A percentile compares a stretch with the other conserved stretches of the same genome.
Evolutionary conservation across 2,329 filamentous ascomycete genomes (phyloP).

Genomic region (Ascocoryne sarcoides): DNA sequence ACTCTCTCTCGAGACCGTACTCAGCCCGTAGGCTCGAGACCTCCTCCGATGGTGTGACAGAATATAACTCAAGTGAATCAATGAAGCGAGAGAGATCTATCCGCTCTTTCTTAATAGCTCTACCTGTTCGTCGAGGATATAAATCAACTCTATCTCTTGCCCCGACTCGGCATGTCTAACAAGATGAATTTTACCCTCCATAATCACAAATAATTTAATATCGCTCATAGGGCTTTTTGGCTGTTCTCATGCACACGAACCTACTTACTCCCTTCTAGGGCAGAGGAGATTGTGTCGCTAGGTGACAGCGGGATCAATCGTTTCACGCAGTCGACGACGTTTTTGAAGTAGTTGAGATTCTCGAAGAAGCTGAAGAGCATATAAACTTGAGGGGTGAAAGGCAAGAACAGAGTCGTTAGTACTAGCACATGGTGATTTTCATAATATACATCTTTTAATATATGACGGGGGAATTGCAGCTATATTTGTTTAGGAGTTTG

Average conservation of each 20-base stretch:
- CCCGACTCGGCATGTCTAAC: too few relatives aligned
- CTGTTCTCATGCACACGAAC: too few relatives aligned
- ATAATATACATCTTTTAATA: too few relatives aligned
- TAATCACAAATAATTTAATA: too few relatives aligned
- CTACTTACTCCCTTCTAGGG: too few relatives aligned
- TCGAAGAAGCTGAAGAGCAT: constrained; percentile 33
- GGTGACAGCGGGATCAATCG: constrained; percentile 16
- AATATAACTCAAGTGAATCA: constrained; percentile 13
- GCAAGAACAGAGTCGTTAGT: too few relatives aligned
- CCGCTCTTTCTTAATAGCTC: constrained; percentile 10
- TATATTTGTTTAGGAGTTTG: too few relatives aligned
- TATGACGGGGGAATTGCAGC: too few relatives aligned
- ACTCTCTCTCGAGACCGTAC: constrained; percentile 12
- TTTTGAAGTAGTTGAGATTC: constrained; percentile 30
- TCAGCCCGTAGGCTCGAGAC: constrained; percentile 11
- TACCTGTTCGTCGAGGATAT: constrained; percentile 18
- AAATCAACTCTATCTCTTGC: constrained; percentile 18
- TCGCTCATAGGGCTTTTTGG: too few relatives aligned
- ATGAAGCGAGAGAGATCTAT: constrained; percentile 13
- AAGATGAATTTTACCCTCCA: too few relatives aligned
- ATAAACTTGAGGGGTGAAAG: too few relatives aligned
- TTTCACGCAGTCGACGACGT: constrained; percentile 24
- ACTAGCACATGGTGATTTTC: too few relatives aligned
- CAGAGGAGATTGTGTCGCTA: constrained; percentile 7
- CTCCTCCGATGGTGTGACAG: constrained; percentile 10